Evolutionary conservation across 257 asterid species (phyloP), one percentile per base, ranked within the genome.

Genomic region (Scutellaria barbata): DNA sequence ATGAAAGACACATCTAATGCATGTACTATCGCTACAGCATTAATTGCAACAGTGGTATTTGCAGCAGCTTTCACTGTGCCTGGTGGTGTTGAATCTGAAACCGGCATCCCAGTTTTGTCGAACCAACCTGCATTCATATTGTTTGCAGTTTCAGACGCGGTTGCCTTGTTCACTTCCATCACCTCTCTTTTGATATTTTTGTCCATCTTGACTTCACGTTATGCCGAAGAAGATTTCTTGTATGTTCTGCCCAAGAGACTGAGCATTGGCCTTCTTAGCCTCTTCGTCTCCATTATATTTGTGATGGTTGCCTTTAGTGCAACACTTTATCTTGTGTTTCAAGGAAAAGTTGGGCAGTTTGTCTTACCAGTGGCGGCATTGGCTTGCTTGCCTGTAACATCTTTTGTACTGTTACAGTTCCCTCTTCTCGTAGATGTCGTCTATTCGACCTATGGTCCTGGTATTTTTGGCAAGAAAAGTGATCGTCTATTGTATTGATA

Each of bases 1-100:
- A 54, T 74, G 80, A 81, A 71, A 47, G 76, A 66, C 63, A 78
- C 80, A 10, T 74, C 83, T 0, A 74, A 41, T 20, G 75, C 83
- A 4, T 70, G 74, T 39, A 70, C 64, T 3, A 50, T 75, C 3
- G 43, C 71, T 1, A 79, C 85, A 39, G 57, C 82, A 20, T 18
- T 81, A 0, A 74, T 81, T 14, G 69, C 76, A 12, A 74, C 83
- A 0, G 69, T 81, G 0, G 47, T 78, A 47, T 77, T 81, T 33
- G 57, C 73, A 17, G 43, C 73, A 16, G 20, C 54, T 1, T 16
- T 52, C 13, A 68, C 63, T 1, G 67, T 79, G 1, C 80, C 81
- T 0, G 75, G 80, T 2, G 80, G 78, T 9, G 56, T 41, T 1
- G 33, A 20, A 0, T 3, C 17, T 1, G n/a, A 47, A 0, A 5